Base-by-base conservation (phyloP, 768 basidiomycete genomes). In the Hericium erinaceus region DNA sequence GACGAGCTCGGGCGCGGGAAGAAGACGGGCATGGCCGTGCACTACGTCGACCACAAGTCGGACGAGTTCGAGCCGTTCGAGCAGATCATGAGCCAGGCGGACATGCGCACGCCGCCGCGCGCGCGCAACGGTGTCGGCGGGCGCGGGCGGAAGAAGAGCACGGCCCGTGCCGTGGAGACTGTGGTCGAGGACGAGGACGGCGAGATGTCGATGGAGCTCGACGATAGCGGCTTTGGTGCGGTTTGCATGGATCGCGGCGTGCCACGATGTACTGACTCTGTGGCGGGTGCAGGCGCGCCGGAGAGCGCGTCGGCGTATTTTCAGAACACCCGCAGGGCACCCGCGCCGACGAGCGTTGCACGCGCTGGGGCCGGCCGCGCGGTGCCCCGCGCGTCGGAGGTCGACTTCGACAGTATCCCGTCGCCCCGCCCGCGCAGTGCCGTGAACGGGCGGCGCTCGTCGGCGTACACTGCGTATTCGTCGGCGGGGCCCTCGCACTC, bases 61-160 rank as follows among this genome's bases (percentile, higher is more conserved):
- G 89, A 90, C 69, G 89, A 87, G 28, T 90, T 91, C 67, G 89
- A 92, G 68, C 85, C 83, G 0, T 91, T 91, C 68, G 87, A 86
- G 56, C 79, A 89, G 64, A 67, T 92, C 54, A 77, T 91, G 49
- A 77, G 78, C 53, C 85, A 87, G 64, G 86, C 79, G 2, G 85
- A 87, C 70, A 77, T 77, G 52, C 75, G 80, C n/a, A 77, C 83
- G 4, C 86, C 83, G 2, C 84, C 83, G 18, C 74, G 72, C 48
- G 75, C 79, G 18, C 71, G 69, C 4, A 64, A 53, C 18, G n/a
- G n/a, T n/a, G n/a, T n/a, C n/a, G 57, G 56, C 10, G 60, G 39
- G 16, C 56, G 57, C 50, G 52, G 60, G 24, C 75, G 72, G 66
- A 82, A 74, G 73, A 80, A 58, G 58, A 60, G 56, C 55, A 8